phyloP scores from a whole-genome alignment of 2,329 filamentous ascomycete species.

The Ophiocordyceps camponoti-rufipedis region DNA sequence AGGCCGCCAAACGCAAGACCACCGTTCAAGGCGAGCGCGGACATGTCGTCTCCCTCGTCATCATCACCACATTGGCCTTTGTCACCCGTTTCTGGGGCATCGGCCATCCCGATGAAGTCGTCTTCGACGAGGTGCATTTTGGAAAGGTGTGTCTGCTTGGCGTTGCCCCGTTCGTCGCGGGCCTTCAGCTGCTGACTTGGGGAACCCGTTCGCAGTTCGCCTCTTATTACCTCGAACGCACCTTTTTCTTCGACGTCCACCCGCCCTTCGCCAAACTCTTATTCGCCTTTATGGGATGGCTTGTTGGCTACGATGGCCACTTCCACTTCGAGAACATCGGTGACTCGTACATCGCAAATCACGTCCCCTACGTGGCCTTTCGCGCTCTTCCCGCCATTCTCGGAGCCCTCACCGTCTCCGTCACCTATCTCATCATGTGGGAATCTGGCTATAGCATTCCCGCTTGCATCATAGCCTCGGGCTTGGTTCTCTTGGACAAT shows the following conservation, averaged over 20 bases:
- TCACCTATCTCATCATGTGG: slow-evolving; percentile 97
- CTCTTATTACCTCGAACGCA: slow-evolving; percentile 78
- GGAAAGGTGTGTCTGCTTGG: slow-evolving; percentile 57
- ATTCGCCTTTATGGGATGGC: slow-evolving; percentile 92
- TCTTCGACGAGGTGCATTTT: slow-evolving; percentile 98
- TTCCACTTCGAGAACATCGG: slow-evolving; percentile 99
- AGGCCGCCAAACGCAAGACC: slow-evolving; percentile 15
- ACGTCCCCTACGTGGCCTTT: slow-evolving; percentile 93
- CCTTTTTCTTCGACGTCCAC: slow-evolving; percentile 99
- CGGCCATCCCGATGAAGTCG: slow-evolving; percentile 85
- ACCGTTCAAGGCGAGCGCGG: slow-evolving; percentile 49
- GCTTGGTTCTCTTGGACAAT: slow-evolving; percentile 86
- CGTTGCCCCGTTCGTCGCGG: background rate
- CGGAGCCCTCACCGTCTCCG: slow-evolving; percentile 83
- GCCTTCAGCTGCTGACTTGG: background rate
- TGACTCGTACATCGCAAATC: slow-evolving; percentile 93
- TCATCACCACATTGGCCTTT: slow-evolving; percentile 75
- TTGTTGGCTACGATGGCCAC: slow-evolving; percentile 89
- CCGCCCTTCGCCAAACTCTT: slow-evolving; percentile 96
- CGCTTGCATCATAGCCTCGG: slow-evolving; percentile 71
- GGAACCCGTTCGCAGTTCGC: slow-evolving; percentile 33
- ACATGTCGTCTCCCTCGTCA: slow-evolving; percentile 58
- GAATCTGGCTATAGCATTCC: slow-evolving; percentile 95
- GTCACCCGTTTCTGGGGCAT: slow-evolving; percentile 92
- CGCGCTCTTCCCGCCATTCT: slow-evolving; percentile 83